Percentiles rank a stretch among this genome's conserved stretches.
These are phyloP conservation scores for Rhodotorula babjevae DNA, from an alignment of 768 basidiomycete species.

Conservation along the genomic window DNA sequence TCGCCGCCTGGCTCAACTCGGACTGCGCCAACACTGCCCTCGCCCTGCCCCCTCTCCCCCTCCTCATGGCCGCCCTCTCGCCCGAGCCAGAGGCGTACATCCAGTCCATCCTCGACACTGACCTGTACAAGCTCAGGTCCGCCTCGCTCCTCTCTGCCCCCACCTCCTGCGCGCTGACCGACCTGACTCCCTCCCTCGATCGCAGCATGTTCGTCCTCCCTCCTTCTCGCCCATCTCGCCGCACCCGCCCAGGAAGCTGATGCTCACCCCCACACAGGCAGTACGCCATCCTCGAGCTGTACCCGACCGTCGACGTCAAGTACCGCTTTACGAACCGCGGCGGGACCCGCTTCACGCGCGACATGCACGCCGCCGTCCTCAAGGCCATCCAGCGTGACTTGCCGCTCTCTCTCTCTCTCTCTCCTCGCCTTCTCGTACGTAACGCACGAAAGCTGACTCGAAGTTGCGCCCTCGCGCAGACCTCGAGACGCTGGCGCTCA, in stretches of 20 bases:
- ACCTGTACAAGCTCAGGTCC: conserved; percentile 97
- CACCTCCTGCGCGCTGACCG: conserved; percentile 52
- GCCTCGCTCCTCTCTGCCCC: conserved; percentile 55
- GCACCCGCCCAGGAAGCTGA: background rate
- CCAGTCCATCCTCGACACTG: conserved; percentile 77
- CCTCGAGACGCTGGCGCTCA: conserved; percentile 56
- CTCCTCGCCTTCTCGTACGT: no score
- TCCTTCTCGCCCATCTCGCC: background rate
- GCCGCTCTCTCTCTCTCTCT: no score
- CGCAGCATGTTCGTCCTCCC: conserved; percentile 2
- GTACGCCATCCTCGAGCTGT: background rate
- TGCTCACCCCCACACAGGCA: background rate
- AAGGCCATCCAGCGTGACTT: conserved; percentile 62
- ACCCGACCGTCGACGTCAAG: background rate
- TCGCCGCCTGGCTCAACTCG: background rate
- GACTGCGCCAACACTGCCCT: background rate
- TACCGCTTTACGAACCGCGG: conserved; percentile 39
- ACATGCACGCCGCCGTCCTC: conserved; percentile 61
- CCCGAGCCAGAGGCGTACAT: conserved; percentile 23
- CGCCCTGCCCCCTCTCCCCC: background rate
- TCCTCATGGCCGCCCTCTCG: conserved; percentile 3
- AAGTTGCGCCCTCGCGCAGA: conserved; percentile 58
- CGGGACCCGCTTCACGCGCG: conserved; percentile 33
- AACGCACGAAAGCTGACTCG: no score
- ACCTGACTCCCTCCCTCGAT: background rate